These are phyloP conservation scores for Calocybe cyanea DNA, from an alignment of 768 basidiomycete genomes.

Conservation along the genomic window DNA sequence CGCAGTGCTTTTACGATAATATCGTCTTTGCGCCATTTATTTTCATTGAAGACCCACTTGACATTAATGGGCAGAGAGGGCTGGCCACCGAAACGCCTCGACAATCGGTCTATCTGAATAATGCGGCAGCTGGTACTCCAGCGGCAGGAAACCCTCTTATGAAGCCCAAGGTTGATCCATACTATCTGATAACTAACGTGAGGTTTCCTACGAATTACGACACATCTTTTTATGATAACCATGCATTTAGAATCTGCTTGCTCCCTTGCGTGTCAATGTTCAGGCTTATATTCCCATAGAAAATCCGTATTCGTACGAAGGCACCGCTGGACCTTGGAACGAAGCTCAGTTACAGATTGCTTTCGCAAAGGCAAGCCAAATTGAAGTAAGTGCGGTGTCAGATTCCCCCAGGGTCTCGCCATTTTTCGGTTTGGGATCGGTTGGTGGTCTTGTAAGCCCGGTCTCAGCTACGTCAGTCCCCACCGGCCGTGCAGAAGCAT, in stretches of 20 bases:
- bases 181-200: constrained; percentile 84
- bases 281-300: constrained; percentile 50
- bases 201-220: constrained; percentile 3
- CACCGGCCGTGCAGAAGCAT: constrained; percentile 12
- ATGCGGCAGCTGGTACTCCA: constrained; percentile 14
- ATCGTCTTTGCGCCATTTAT: constrained; percentile 95
- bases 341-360: constrained; percentile 59
- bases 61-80: constrained; percentile 58
- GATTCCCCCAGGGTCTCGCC: constrained; percentile 34
- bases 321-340: constrained; percentile 63
- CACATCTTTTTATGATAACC: constrained; percentile 1
- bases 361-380: constrained; percentile 55
- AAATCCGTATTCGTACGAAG: constrained; percentile 68
- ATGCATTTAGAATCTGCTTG: constrained; percentile 48
- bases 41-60: constrained; percentile 88
- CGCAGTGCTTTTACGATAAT: constrained; percentile 93
- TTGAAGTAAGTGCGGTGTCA: constrained; percentile 47
- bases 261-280: constrained; percentile 66
- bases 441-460: constrained; percentile 24
- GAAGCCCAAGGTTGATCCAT: constrained; percentile 79
- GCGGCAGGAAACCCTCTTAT: constrained; percentile 29
- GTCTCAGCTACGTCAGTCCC: constrained; percentile 19
- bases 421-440: constrained; percentile 35
- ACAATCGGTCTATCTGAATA: constrained; percentile 1
- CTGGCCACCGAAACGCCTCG: constrained; percentile 37